Evolutionary conservation across 768 basidiomycete genomes (phyloP).

Genomic region (Gloeostereum incarnatum): DNA sequence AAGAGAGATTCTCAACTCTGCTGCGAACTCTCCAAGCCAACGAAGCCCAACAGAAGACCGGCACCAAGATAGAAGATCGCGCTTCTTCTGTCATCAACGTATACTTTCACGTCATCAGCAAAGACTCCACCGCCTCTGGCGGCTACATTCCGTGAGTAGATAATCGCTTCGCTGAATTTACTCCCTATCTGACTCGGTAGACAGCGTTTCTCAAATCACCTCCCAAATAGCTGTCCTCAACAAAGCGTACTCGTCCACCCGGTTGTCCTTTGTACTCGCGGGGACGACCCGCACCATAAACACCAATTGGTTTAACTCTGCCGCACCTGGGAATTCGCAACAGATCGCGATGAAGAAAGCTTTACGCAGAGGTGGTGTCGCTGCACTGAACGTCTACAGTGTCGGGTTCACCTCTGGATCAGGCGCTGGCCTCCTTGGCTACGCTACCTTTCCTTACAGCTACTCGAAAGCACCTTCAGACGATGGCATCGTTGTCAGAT

Average conservation of each 20-base stretch:
- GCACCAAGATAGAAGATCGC: too few relatives aligned
- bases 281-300: slow-evolving; percentile 18
- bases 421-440: slow-evolving; percentile 22
- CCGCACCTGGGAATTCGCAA: slow-evolving; percentile 10
- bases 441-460: slow-evolving; percentile 27
- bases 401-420: slow-evolving; percentile 11
- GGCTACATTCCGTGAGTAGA: slow-evolving; percentile 18
- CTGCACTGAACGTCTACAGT: slow-evolving; percentile 13
- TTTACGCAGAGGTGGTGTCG: slow-evolving; percentile 12
- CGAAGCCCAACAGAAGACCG: too few relatives aligned
- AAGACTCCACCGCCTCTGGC: slow-evolving; percentile 10
- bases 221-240: slow-evolving; percentile 22
- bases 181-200: neutral
- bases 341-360: slow-evolving; percentile 16
- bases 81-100: too few relatives aligned
- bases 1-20: too few relatives aligned
- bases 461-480: slow-evolving; percentile 19
- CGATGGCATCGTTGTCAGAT: slow-evolving; percentile 24
- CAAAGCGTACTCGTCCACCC: slow-evolving; percentile 16
- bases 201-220: slow-evolving; percentile 13
- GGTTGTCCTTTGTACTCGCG: slow-evolving; percentile 20
- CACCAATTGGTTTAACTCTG: slow-evolving; percentile 15
- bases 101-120: slow-evolving; percentile 10
- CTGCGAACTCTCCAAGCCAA: too few relatives aligned
- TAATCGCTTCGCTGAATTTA: neutral